Percentiles rank a stretch among this genome's conserved stretches.
Conservation (phyloP, 208 protist genomes). For the Hexamita inflata region DNA sequence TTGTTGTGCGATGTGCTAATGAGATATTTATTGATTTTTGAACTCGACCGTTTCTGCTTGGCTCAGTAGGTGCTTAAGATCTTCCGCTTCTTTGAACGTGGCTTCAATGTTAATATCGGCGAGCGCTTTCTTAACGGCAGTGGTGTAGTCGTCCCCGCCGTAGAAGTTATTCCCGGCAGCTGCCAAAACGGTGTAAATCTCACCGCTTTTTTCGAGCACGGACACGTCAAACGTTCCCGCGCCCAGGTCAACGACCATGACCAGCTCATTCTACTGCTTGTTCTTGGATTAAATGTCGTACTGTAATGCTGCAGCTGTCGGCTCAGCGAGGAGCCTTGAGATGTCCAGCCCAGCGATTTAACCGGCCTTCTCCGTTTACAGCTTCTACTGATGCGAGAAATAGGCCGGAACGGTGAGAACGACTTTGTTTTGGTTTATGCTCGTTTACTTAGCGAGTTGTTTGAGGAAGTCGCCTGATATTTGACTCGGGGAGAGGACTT, state of each 20-base stretch:
- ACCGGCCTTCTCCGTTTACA: constrained; percentile 30
- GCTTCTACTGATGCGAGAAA: constrained; percentile 39
- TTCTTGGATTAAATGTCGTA: constrained; percentile 29
- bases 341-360: constrained; percentile 35
- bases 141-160: constrained; percentile 39
- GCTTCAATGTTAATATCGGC: no score
- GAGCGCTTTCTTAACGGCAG: constrained; percentile 1
- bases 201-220: constrained; percentile 9
- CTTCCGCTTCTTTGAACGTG: no score
- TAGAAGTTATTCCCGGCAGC: constrained; percentile 29
- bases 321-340: constrained; percentile 37
- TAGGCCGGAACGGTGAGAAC: constrained; percentile 38
- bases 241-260: no score
- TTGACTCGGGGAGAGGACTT: not conserved
- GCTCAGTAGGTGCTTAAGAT: no score
- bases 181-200: constrained; percentile 33
- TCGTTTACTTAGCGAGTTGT: not conserved
- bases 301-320: constrained; percentile 40
- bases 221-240: constrained; percentile 41
- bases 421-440: not conserved
- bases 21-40: no score
- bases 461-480: not conserved
- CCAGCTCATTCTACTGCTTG: not conserved
- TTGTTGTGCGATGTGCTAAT: no score
- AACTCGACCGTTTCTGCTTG: no score